Conservation (phyloP, 1,139 yeast genomes). For the Saccharomyces pastorianus region DNA sequence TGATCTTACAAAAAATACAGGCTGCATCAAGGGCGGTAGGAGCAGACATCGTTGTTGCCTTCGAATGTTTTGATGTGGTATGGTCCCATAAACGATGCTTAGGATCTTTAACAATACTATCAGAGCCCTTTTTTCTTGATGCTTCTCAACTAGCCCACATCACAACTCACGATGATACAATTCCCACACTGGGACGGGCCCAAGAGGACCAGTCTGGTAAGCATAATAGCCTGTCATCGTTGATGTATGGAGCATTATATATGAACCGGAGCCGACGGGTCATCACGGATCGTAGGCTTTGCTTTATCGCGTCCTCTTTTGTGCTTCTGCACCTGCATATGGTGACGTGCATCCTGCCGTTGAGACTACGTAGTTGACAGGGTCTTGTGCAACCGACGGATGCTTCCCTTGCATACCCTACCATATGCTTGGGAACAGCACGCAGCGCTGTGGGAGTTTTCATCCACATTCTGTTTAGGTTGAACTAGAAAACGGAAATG, state of each 20-base stretch:
- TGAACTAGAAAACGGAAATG: background rate
- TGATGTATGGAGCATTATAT: background rate
- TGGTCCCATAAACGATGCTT: too few relatives aligned
- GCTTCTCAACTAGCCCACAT: background rate
- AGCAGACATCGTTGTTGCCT: slow-evolving; percentile 11
- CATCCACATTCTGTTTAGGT: background rate
- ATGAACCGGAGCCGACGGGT: background rate
- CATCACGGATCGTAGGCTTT: background rate
- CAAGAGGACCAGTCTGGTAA: too few relatives aligned
- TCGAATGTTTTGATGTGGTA: background rate
- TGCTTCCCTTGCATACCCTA: background rate
- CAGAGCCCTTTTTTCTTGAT: background rate
- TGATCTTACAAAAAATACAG: slow-evolving; percentile 87
- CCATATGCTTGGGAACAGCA: background rate
- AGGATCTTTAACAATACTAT: too few relatives aligned
- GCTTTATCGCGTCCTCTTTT: background rate
- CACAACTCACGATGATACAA: background rate
- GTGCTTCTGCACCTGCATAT: too few relatives aligned
- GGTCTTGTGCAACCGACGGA: background rate
- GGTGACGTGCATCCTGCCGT: background rate
- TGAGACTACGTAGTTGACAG: background rate
- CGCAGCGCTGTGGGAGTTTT: background rate
- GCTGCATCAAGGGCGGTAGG: slow-evolving; percentile 36
- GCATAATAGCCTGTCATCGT: background rate
- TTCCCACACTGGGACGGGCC: background rate